Evolutionary conservation across 2,329 filamentous ascomycete species (phyloP), one percentile per base, ranked within the genome.

Genomic region (Arachnomyces sp.): DNA sequence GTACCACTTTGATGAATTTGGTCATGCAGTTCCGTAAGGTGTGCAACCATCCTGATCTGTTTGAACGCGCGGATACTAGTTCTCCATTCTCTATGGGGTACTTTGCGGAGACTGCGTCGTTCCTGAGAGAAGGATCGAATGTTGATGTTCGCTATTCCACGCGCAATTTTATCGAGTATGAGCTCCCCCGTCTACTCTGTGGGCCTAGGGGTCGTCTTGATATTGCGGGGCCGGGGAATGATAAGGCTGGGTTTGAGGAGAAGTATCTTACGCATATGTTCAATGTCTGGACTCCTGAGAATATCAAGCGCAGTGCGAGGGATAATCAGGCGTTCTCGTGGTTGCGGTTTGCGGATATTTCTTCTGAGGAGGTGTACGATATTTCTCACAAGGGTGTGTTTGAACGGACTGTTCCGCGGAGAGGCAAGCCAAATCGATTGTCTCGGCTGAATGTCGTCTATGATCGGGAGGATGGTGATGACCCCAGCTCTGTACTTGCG

Each of bases 1-100:
- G 86, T 28, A 89, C 90, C 31, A 96, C 90, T 1, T 67, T 98
- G 55, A 96, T 98, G 92, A 98, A 98, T 64, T 72, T 98, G 49
- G 92, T 98, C 48, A 98, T 98, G 92, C 92, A 98, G 66, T 98
- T 98, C 76, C 80, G 92, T 54, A 98, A 98, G 67, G 92, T 98
- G 42, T 98, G 92, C 70, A 98, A 98, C 58, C 92, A 98, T 59
- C 92, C 92, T 0, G 92, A 98, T 65, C 67, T 98, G 28, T 98
- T 98, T 52, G 89, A 98, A 64, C 82, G 92, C 34, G 89, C 90
- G 7, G 90, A 96, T 45, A 94, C 87, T 7, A 82, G 77, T 16
- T 94, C 89, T 7, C 87, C 92, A 0, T 82, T 90, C 54, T 83
- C 86, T 1, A 80, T 83, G 52, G 79, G 81, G n/a, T 78, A 82